Percentiles rank a stretch among this genome's conserved stretches.
Evolutionary conservation across 257 asterid genomes (phyloP).

Genomic region (Solanum ossicruentum): DNA sequence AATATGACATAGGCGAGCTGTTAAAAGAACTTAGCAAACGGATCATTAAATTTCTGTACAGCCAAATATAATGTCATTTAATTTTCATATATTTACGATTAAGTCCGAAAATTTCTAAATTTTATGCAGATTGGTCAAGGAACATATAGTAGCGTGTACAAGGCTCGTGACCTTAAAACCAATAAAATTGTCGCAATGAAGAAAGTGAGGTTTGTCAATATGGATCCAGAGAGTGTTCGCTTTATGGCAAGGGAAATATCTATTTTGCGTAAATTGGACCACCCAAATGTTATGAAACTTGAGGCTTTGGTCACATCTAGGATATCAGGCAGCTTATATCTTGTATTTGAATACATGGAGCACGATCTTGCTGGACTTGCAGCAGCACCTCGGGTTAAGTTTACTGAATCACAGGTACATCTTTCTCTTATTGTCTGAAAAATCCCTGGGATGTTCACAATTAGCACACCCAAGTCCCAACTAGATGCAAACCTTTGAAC

Average conservation of each 20-base stretch:
- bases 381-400: constrained; percentile 46
- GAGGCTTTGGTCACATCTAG: constrained; percentile 74
- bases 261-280: constrained; percentile 68
- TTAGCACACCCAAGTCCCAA: neutral
- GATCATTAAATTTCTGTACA: neutral
- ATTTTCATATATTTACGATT: neutral
- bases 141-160: constrained; percentile 91
- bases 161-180: constrained; percentile 58
- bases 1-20: neutral
- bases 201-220: constrained; percentile 72
- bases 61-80: neutral
- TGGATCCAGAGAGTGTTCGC: constrained; percentile 93
- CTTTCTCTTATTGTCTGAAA: neutral
- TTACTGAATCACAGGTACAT: constrained; percentile 74
- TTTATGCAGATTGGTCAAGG: constrained; percentile 86
- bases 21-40: neutral
- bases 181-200: constrained; percentile 79
- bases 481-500: neutral
- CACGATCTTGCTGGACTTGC: constrained; percentile 95
- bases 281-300: constrained; percentile 87
- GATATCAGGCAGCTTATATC: constrained; percentile 69
- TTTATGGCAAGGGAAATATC: constrained; percentile 93
- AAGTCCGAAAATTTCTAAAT: neutral
- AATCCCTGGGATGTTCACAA: neutral
- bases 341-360: constrained; percentile 94